phyloP scores from a whole-genome alignment of 345 rosid genomes.

The Corchorus capsularis region DNA sequence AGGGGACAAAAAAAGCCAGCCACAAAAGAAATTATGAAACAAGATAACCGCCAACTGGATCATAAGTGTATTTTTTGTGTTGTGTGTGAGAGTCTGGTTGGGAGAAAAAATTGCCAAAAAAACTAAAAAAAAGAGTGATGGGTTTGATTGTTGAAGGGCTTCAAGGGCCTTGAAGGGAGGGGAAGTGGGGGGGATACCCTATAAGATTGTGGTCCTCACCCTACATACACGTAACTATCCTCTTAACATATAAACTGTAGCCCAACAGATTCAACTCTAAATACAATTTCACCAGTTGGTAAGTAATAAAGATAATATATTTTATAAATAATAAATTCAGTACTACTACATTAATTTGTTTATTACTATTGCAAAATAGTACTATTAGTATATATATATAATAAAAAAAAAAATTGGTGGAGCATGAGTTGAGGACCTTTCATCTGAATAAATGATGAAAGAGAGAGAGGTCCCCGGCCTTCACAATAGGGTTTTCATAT shows the following conservation, averaged over 20 bases:
- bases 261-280: constrained; percentile 19
- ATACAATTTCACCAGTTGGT: neutral
- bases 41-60: constrained; percentile 35
- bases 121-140: too few species aligned
- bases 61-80: neutral
- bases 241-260: neutral
- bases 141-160: too few species aligned
- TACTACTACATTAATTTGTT: neutral
- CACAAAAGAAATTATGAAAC: constrained; percentile 21
- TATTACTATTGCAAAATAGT: neutral
- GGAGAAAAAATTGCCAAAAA: neutral
- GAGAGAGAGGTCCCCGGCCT: constrained; percentile 35
- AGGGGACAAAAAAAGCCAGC: constrained; percentile 27
- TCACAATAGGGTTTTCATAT: constrained; percentile 25
- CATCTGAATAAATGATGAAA: constrained; percentile 45
- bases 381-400: neutral
- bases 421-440: constrained; percentile 26
- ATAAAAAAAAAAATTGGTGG: neutral
- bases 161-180: neutral
- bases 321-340: too few species aligned
- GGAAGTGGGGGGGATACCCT: neutral
- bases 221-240: neutral
- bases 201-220: constrained; percentile 34
- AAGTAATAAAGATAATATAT: neutral
- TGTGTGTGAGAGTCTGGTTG: constrained; percentile 19